phyloP scores from a whole-genome alignment of 1,284 basidiomycete genomes.

The Caloboletus inedulis region DNA sequence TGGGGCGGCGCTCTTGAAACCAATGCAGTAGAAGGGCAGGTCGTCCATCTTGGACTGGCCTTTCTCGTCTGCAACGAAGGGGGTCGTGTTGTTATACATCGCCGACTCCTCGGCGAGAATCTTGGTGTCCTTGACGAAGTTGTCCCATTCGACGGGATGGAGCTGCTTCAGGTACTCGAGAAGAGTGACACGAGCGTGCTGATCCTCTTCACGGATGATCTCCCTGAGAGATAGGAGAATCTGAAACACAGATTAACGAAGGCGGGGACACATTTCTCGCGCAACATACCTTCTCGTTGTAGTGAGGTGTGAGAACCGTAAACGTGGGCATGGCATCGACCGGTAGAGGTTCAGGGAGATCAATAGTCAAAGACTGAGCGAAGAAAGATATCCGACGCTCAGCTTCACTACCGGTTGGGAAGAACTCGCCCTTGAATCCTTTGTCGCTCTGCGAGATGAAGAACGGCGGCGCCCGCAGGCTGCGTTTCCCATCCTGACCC shows the following conservation, averaged over 20 bases:
- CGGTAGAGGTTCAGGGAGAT: slow-evolving; percentile 85
- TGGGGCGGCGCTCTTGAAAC: slow-evolving; percentile 98
- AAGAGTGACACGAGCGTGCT: slow-evolving; percentile 91
- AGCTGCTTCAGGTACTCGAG: slow-evolving; percentile 98
- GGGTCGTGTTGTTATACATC: slow-evolving; percentile 77
- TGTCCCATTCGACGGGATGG: slow-evolving; percentile 98
- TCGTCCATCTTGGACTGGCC: slow-evolving; percentile 85
- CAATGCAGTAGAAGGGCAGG: slow-evolving; percentile 97
- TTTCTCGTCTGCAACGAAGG: slow-evolving; percentile 87
- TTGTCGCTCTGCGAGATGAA: slow-evolving; percentile 91
- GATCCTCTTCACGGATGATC: slow-evolving; percentile 96
- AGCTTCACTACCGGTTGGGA: slow-evolving; percentile 88
- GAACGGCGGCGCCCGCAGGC: slow-evolving; percentile 89
- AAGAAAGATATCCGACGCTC: slow-evolving; percentile 97
- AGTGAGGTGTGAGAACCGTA: slow-evolving; percentile 93
- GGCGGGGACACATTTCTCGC: neutral
- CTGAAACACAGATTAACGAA: slow-evolving; percentile 35
- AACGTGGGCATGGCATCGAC: slow-evolving; percentile 98
- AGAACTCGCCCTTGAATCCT: slow-evolving; percentile 85
- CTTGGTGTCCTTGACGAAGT: slow-evolving; percentile 99
- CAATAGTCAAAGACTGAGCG: slow-evolving; percentile 88
- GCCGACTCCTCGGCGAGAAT: slow-evolving; percentile 96
- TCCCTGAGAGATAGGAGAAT: slow-evolving; percentile 90
- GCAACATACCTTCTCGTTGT: slow-evolving; percentile 80
- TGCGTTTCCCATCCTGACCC: slow-evolving; percentile 78